phyloP scores from a whole-genome alignment of 2,329 filamentous ascomycete genomes.

The Botryosphaeria dothidea region DNA sequence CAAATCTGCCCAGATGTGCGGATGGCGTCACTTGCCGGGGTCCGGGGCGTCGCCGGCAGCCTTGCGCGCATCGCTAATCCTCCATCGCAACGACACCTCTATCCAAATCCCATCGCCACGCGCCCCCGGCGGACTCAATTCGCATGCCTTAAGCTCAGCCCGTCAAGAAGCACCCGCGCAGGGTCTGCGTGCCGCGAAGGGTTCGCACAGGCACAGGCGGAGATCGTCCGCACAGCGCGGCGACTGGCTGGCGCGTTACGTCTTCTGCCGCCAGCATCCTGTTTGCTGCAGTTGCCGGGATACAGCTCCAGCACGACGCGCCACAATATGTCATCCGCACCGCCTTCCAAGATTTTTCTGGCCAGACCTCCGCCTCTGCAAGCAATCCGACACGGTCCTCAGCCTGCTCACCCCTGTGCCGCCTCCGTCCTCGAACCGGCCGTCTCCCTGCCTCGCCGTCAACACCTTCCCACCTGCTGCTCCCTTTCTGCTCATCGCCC shows the following conservation, averaged over 20 bases:
- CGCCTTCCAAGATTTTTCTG: conserved; percentile 13
- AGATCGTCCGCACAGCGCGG: neutral
- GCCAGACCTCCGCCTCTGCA: neutral
- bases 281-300: conserved; percentile 15
- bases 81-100: neutral
- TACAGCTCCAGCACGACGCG: conserved; percentile 10
- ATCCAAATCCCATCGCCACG: neutral
- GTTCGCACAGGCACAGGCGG: neutral
- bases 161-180: neutral
- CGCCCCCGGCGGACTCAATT: neutral
- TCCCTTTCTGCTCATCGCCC: neutral
- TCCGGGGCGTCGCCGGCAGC: neutral
- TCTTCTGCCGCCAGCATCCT: conserved; percentile 3
- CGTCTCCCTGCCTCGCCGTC: neutral
- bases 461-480: neutral
- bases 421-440: neutral
- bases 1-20: neutral
- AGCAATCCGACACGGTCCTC: conserved; percentile 1
- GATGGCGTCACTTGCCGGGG: conserved; percentile 12
- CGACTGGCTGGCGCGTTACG: conserved; percentile 1
- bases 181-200: neutral
- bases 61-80: conserved; percentile 1
- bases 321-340: conserved; percentile 18
- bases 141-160: neutral
- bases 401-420: neutral